Evolutionary conservation across 2,329 filamentous ascomycete genomes (phyloP).

Genomic region (Trichoderma lentiforme): DNA sequence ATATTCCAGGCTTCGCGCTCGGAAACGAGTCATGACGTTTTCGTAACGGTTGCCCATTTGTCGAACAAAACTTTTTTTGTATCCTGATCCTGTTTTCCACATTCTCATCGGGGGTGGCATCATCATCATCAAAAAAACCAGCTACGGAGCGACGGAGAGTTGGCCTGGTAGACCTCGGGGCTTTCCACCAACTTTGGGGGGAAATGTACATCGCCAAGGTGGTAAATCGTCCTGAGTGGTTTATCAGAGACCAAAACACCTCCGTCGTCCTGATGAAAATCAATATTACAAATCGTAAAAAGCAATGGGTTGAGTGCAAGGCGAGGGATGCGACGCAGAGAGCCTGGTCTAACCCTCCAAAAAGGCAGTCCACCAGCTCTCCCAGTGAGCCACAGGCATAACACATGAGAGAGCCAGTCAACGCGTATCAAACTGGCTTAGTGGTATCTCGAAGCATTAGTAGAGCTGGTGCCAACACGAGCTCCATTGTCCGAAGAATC

Average conservation of each 20-base stretch:
- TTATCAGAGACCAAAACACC: slow-evolving; percentile 23
- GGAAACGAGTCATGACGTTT: slow-evolving; percentile 32
- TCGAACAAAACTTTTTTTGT: slow-evolving; percentile 37
- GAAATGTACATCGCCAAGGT: not conserved
- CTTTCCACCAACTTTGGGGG: not conserved
- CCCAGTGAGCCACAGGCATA: not conserved
- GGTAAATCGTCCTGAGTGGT: not conserved
- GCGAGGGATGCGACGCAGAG: slow-evolving; percentile 17
- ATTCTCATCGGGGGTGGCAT: slow-evolving; percentile 37
- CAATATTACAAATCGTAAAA: slow-evolving; percentile 39
- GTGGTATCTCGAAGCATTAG: slow-evolving; percentile 37
- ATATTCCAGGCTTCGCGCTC: slow-evolving; percentile 27
- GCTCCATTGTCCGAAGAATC: slow-evolving; percentile 44
- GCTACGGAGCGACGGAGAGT: slow-evolving; percentile 18
- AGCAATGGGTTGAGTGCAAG: slow-evolving; percentile 28
- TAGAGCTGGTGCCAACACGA: slow-evolving; percentile 36
- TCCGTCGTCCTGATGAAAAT: slow-evolving; percentile 23
- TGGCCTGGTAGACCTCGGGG: not conserved
- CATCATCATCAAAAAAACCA: slow-evolving; percentile 37
- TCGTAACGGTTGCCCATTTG: slow-evolving; percentile 42
- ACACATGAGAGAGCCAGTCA: not conserved
- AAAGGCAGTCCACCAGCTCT: slow-evolving; percentile 12
- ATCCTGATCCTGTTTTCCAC: slow-evolving; percentile 40
- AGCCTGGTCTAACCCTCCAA: not conserved
- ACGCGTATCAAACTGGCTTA: slow-evolving; percentile 22